These are phyloP conservation scores for Dimocarpus longan DNA, from an alignment of 345 rosid species.

Conservation along the genomic window DNA sequence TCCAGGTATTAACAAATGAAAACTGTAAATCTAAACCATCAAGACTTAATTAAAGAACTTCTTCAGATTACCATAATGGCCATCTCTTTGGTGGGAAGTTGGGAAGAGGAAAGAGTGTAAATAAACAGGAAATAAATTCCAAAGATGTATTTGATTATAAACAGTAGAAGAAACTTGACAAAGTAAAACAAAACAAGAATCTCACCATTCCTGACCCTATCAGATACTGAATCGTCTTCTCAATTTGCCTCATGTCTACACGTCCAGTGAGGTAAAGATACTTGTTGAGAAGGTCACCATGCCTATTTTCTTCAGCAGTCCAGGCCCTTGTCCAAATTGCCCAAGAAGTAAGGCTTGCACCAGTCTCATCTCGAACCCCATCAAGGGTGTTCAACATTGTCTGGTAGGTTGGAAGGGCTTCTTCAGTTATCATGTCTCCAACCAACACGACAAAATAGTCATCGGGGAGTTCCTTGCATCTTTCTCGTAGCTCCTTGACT, in stretches of 20 bases:
- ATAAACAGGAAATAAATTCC: background rate
- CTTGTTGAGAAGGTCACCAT: constrained; percentile 73
- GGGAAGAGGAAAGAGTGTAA: background rate
- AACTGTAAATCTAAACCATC: background rate
- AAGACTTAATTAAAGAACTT: background rate
- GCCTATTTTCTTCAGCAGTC: constrained; percentile 83
- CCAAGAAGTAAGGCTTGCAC: constrained; percentile 70
- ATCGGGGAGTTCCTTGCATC: constrained; percentile 60
- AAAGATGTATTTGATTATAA: background rate
- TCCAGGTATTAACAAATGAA: background rate
- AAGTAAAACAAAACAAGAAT: background rate
- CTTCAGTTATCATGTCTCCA: constrained; percentile 80
- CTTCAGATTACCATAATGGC: background rate
- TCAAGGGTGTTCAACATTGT: constrained; percentile 75
- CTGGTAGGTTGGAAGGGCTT: constrained; percentile 78
- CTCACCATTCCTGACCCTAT: constrained; percentile 80
- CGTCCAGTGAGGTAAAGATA: constrained; percentile 76
- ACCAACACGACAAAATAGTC: constrained; percentile 71
- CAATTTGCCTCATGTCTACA: constrained; percentile 74
- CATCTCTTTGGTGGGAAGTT: background rate
- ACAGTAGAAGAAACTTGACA: background rate
- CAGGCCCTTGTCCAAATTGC: constrained; percentile 76
- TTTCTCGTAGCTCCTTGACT: constrained; percentile 64
- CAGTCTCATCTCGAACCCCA: constrained; percentile 72
- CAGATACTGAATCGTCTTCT: constrained; percentile 69